Conservation (phyloP, 352 stramenopile genomes). For the Nothophytophthora sp. region DNA sequence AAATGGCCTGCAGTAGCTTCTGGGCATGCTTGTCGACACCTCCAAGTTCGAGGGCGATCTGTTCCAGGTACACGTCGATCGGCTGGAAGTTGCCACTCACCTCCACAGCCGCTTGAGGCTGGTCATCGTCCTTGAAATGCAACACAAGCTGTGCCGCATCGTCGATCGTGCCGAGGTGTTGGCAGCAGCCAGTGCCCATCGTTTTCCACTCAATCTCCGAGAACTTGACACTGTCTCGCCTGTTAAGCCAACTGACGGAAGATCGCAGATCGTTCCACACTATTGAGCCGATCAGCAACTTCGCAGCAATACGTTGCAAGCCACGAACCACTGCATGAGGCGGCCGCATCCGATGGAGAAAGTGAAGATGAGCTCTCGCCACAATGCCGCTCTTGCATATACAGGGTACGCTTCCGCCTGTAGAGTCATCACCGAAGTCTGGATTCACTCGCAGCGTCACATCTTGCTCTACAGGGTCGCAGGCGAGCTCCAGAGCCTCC, state of each 20-base stretch:
- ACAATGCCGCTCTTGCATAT: conserved; percentile 31
- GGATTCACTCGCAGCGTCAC: conserved; percentile 7
- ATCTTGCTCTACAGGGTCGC: too few species aligned
- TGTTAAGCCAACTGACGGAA: conserved; percentile 53
- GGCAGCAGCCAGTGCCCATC: conserved; percentile 38
- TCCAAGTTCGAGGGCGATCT: conserved; percentile 39
- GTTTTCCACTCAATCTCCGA: conserved; percentile 20
- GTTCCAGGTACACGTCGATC: conserved; percentile 23
- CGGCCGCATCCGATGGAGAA: conserved; percentile 36
- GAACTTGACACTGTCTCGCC: conserved; percentile 34
- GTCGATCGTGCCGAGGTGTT: conserved; percentile 24
- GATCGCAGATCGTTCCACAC: conserved; percentile 40
- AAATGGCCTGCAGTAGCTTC: conserved; percentile 39
- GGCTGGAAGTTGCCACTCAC: conserved; percentile 17
- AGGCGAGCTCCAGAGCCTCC: conserved; percentile 26
- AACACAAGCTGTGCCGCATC: conserved; percentile 28
- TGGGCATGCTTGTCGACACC: conserved; percentile 39
- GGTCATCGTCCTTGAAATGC: conserved; percentile 21
- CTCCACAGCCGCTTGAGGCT: not conserved
- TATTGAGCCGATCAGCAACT: conserved; percentile 41
- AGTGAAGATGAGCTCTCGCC: conserved; percentile 28
- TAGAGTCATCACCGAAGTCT: not conserved
- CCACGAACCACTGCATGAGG: conserved; percentile 35
- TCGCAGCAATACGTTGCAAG: conserved; percentile 31
- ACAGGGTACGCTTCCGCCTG: conserved; percentile 13